Evolutionary conservation across 371 early-diverging fungal species (phyloP), one percentile per base, ranked within the genome.

Genomic region (Conidiobolus incongruus): DNA sequence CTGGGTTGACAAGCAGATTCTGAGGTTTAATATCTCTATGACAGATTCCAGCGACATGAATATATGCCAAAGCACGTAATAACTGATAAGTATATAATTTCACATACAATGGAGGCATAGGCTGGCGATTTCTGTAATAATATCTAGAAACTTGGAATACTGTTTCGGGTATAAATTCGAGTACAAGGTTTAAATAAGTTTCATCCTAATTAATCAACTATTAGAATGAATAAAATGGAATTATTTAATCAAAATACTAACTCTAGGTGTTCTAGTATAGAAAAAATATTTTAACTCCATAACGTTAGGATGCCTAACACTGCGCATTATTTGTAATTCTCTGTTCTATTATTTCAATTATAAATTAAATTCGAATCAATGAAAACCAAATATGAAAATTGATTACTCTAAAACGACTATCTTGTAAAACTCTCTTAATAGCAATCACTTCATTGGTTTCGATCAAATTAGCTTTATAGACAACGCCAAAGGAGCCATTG

Each of bases 1-100:
- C 50, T 38, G 87, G 85, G 65, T 97, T 84, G 38, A 98, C 70
- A 33, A 97, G 70, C 56, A 98, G 63, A 56, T 98, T 98, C 55
- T 96, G 97, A 35, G 98, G 99, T 62, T 98, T 98, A 61, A 98
- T 92, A 60, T 98, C 99, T 38, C 99, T 71, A 47, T 75, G 76
- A 47, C 72, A 75, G 44, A 82, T 91, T 29, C 98, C 98, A 32
- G 82, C 67, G 11, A 89, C 68, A 62, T 99, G 99, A 46, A 88
- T 86, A 57, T 94, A 94, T 36, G 88, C 83, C 31, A 99, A 65
- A 32, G 96, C 89, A 30, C 89, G 66, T 64, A 94, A 75, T 38
- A 98, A 63, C 54, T 98, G 97, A 56, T 94, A 93, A 68, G 94
- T 90, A 60, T 90, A 96, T 17, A 94, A 65, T 71, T 92, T 90